Percentiles rank a stretch among this genome's conserved stretches.
Evolutionary conservation across 2,329 filamentous ascomycete species (phyloP).

Genomic region (Trichothecium roseum): DNA sequence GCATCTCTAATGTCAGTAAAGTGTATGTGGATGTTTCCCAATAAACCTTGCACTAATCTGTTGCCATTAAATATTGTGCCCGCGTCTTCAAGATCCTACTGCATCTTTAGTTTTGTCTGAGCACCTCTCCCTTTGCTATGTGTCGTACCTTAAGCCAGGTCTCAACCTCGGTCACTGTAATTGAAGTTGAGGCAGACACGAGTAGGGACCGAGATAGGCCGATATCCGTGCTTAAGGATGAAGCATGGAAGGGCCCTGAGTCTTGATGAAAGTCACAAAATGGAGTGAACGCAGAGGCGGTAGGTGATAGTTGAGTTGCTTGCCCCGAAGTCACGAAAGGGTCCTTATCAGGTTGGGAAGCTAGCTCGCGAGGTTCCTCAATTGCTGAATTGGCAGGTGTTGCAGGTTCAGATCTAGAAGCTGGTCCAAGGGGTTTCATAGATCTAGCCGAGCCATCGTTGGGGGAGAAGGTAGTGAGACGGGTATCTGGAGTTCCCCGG

Average conservation of each 20-base stretch:
- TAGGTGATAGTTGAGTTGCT: constrained; percentile 47
- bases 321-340: constrained; percentile 39
- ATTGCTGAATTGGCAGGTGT: constrained; percentile 14
- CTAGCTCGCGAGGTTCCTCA: constrained; percentile 6
- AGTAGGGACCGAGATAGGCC: constrained; percentile 34
- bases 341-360: constrained; percentile 30
- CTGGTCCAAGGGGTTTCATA: constrained; percentile 15
- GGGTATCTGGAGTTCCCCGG: constrained; percentile 55
- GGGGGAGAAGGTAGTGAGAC: constrained; percentile 53
- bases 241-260: neutral
- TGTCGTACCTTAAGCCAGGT: constrained; percentile 32
- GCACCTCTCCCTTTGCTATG: too few species aligned
- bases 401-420: constrained; percentile 9
- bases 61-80: constrained; percentile 25
- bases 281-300: constrained; percentile 52
- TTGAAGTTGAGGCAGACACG: constrained; percentile 20
- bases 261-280: constrained; percentile 7
- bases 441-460: constrained; percentile 39
- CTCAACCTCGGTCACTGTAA: constrained; percentile 28
- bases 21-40: constrained; percentile 38
- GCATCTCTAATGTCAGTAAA: constrained; percentile 54
- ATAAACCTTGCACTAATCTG: constrained; percentile 22
- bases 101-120: neutral
- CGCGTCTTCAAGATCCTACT: constrained; percentile 27
- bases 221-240: constrained; percentile 32